Evolutionary conservation across 768 basidiomycete genomes (phyloP).

Genomic region (Boletus reticuloceps): DNA sequence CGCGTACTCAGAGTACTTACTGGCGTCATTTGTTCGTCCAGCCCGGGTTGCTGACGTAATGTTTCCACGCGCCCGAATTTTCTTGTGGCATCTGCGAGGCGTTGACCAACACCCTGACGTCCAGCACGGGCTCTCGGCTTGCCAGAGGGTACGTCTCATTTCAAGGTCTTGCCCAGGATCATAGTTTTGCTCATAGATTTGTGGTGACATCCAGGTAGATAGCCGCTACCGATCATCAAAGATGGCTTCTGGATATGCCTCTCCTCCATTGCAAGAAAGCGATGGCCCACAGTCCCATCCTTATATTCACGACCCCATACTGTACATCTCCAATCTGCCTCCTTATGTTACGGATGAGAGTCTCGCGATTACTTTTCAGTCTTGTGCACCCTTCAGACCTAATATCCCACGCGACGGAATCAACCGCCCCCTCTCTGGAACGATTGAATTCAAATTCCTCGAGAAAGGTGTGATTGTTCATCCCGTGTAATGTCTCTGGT

Average conservation of each 20-base stretch:
- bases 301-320: slow-evolving; percentile 78
- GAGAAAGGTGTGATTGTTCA: slow-evolving; percentile 62
- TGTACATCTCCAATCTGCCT: slow-evolving; percentile 80
- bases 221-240: slow-evolving; percentile 28
- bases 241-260: slow-evolving; percentile 37
- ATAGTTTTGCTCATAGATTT: not conserved
- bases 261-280: slow-evolving; percentile 30
- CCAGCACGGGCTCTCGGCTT: slow-evolving; percentile 32
- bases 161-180: not conserved
- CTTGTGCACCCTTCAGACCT: slow-evolving; percentile 80
- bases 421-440: slow-evolving; percentile 56
- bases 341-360: slow-evolving; percentile 72
- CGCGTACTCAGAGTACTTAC: too few relatives aligned
- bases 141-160: slow-evolving; percentile 22
- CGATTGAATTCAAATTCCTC: slow-evolving; percentile 80
- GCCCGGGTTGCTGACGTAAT: slow-evolving; percentile 28
- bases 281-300: slow-evolving; percentile 56
- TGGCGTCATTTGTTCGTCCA: too few relatives aligned
- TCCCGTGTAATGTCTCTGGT: slow-evolving; percentile 7
- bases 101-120: slow-evolving; percentile 30
- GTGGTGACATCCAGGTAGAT: slow-evolving; percentile 16
- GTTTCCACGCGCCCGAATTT: slow-evolving; percentile 33
- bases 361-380: slow-evolving; percentile 68
- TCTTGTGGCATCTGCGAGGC: slow-evolving; percentile 21
- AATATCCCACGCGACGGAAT: slow-evolving; percentile 63